Evolutionary conservation across 2,329 filamentous ascomycete species (phyloP), one percentile per base, ranked within the genome.

Genomic region (Sclerotiophoma versabilis): DNA sequence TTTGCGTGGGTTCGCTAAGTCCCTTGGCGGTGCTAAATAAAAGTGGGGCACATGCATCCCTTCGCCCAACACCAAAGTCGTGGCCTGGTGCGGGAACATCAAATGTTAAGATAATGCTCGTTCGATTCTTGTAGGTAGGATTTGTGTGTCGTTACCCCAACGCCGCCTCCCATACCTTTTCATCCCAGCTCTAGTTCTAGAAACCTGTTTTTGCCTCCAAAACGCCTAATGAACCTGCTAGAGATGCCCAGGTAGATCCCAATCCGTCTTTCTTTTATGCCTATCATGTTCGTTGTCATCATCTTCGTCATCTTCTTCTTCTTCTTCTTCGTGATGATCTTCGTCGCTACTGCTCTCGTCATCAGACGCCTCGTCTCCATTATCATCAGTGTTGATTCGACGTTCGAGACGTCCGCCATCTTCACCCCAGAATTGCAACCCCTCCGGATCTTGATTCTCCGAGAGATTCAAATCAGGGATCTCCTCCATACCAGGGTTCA

Each of bases 231-330:
- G 17, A 33, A 19, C 15, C 43, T 41, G 25, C 41, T 53, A 60
- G n/a, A 66, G 66, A 60, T 76, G 73, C 11, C 73, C 73, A 53
- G 73, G 70, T n/a, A 76, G 50, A 44, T 73, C 66, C 46, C 72
- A 68, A 29, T 73, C 67, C 34, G 69, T 69, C 36, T 33, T 49
- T 12, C 45, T 37, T 19, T 43, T 49, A n/a, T 49, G 51, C 32
- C 62, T 60, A 22, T 65, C 63, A 7, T 62, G 61, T 19, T 64
- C 57, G 15, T 58, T 57, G 11, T 63, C 66, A 5, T 66, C 66
- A 2, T 68, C 66, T 20, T 71, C 68, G 3, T 66, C 65, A 2
- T 66, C 66, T 7, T 67, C 59, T 11, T 68, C 64, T 2, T 69
- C 68, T 7, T 71, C 70, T 4, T 71, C 69, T 9, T 73, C 72